These are phyloP conservation scores for Kodamaea jinghongensis DNA, from an alignment of 805 yeast genomes.

Conservation along the genomic window DNA sequence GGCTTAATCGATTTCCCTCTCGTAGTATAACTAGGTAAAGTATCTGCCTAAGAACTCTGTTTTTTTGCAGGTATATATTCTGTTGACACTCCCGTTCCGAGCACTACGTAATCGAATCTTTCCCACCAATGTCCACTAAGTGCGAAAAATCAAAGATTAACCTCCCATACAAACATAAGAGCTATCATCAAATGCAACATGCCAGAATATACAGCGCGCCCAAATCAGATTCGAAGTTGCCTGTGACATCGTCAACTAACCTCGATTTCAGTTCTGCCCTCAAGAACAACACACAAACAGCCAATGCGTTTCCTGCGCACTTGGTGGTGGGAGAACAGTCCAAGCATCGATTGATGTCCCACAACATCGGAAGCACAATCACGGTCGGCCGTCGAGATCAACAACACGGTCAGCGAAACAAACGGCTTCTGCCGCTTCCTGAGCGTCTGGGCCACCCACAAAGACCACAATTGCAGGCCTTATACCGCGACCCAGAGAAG, in stretches of 20 bases:
- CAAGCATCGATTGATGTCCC: slow-evolving; percentile 12
- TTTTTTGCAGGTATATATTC: no score
- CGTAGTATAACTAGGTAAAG: no score
- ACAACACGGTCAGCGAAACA: background rate
- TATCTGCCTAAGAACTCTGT: no score
- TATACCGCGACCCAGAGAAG: background rate
- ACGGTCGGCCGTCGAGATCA: slow-evolving; percentile 17
- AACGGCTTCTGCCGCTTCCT: background rate
- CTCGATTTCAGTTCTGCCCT: slow-evolving; percentile 3
- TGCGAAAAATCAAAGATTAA: no score
- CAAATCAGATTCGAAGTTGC: background rate
- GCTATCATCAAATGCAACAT: slow-evolving; percentile 25
- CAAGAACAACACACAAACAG: background rate
- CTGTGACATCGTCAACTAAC: background rate
- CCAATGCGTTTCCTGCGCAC: slow-evolving; percentile 5
- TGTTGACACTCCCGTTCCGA: no score
- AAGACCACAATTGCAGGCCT: background rate
- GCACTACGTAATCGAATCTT: no score
- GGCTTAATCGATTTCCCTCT: no score
- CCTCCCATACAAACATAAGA: no score
- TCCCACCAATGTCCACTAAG: no score
- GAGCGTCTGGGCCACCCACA: background rate
- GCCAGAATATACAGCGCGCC: slow-evolving; percentile 20
- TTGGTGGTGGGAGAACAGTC: slow-evolving; percentile 3
- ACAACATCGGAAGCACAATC: slow-evolving; percentile 23